Percentiles rank a stretch among this genome's conserved stretches.
These are phyloP conservation scores for Parachaetomium inaequale DNA, from an alignment of 495 filamentous ascomycete species.

Conservation along the genomic window DNA sequence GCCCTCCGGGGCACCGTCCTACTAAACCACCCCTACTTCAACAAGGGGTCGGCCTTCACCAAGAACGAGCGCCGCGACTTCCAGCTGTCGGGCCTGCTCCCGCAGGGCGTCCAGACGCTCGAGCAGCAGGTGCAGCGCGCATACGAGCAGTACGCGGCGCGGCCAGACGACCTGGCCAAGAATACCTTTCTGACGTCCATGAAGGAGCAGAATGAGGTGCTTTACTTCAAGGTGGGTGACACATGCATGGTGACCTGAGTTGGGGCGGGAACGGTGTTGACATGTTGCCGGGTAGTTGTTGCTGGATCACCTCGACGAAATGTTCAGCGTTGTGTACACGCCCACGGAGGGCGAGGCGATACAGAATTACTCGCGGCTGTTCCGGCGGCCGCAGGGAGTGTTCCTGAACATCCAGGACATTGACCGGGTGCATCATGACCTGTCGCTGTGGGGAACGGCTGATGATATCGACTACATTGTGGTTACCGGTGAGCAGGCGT, in stretches of 20 bases:
- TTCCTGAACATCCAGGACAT: constrained; percentile 58
- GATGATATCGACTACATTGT: constrained; percentile 89
- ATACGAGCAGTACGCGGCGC: constrained; percentile 70
- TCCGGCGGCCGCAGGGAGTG: constrained; percentile 68
- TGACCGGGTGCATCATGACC: constrained; percentile 56
- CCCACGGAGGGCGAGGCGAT: constrained; percentile 93
- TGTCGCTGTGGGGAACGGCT: constrained; percentile 62
- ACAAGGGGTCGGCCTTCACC: constrained; percentile 80
- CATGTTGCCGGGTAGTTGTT: constrained; percentile 34
- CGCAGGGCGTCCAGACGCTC: constrained; percentile 69
- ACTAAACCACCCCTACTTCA: constrained; percentile 67
- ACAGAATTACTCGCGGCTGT: constrained; percentile 74
- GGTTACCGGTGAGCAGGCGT: constrained; percentile 57
- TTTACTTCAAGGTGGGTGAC: constrained; percentile 61
- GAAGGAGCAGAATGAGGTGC: constrained; percentile 78
- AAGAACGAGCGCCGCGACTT: constrained; percentile 64
- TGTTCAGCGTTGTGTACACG: constrained; percentile 86
- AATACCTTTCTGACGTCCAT: constrained; percentile 84
- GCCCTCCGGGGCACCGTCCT: constrained; percentile 58
- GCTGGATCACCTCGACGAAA: constrained; percentile 59
- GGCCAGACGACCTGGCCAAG: constrained; percentile 63
- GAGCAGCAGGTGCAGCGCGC: constrained; percentile 75
- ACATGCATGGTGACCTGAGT: not conserved
- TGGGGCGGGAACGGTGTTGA: not conserved
- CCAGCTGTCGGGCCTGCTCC: constrained; percentile 66